Percentiles rank a stretch among this genome's conserved stretches.
Evolutionary conservation across 2,329 filamentous ascomycete genomes (phyloP).

Genomic region (Xylaria arbuscula): DNA sequence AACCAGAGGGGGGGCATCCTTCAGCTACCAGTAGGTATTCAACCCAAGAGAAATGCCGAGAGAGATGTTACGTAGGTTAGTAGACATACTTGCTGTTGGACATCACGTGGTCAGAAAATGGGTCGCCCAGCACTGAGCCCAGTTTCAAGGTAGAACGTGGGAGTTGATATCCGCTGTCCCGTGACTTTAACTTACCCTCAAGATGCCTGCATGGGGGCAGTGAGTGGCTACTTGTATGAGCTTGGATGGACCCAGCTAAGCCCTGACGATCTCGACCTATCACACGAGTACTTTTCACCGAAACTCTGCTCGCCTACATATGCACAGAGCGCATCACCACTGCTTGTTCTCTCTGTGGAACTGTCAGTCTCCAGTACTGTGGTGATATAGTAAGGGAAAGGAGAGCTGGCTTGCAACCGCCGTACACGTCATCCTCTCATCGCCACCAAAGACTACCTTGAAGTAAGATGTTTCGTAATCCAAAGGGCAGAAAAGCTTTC

Average conservation of each 20-base stretch:
- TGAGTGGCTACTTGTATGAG: conserved; percentile 3
- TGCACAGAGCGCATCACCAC: conserved; percentile 13
- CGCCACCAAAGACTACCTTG: conserved; percentile 6
- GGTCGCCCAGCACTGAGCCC: neutral
- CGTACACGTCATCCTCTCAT: conserved; percentile 23
- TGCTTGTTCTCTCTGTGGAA: neutral
- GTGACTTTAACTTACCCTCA: conserved; percentile 8
- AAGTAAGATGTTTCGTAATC: neutral
- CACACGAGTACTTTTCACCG: neutral
- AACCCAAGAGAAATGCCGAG: neutral
- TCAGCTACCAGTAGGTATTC: neutral
- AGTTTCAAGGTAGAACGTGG: conserved; percentile 5
- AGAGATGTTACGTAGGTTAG: neutral
- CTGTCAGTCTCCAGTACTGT: conserved; percentile 12
- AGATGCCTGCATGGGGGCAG: neutral
- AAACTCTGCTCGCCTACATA: conserved; percentile 2
- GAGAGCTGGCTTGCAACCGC: conserved; percentile 9
- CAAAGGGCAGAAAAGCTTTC: conserved; percentile 4
- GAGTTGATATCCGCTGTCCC: conserved; percentile 6
- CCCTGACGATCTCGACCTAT: conserved; percentile 12
- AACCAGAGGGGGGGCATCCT: neutral
- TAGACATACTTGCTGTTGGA: neutral
- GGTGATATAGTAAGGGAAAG: neutral
- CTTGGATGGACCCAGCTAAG: neutral
- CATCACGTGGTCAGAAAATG: conserved; percentile 11